Evolutionary conservation across 768 basidiomycete genomes (phyloP).

Genomic region (Pulveroboletus ravenelii): DNA sequence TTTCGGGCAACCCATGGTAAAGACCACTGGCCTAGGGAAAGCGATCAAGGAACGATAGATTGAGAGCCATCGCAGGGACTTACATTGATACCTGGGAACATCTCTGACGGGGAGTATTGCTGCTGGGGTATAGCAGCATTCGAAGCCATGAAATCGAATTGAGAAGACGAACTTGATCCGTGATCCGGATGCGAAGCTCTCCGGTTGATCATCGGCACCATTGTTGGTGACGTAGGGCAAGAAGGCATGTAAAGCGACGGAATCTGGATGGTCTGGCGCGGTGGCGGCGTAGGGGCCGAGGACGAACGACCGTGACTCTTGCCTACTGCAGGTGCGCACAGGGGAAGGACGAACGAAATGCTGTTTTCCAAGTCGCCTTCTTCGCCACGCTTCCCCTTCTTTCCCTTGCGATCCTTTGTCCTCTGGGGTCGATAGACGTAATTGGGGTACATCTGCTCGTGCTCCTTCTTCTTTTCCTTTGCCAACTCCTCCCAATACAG

Average conservation of each 20-base stretch:
- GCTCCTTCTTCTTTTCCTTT: slow-evolving; percentile 76
- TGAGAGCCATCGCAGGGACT: slow-evolving; percentile 21
- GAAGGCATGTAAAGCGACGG: slow-evolving; percentile 62
- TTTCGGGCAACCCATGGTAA: slow-evolving; percentile 45
- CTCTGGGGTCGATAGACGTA: slow-evolving; percentile 79
- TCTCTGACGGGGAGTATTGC: slow-evolving; percentile 30
- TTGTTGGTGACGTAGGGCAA: slow-evolving; percentile 59
- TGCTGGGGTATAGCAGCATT: slow-evolving; percentile 40
- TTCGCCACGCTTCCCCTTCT: slow-evolving; percentile 35
- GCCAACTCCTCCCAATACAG: slow-evolving; percentile 73
- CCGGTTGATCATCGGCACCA: slow-evolving; percentile 53
- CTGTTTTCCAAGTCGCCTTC: slow-evolving; percentile 50
- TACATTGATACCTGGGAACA: slow-evolving; percentile 37
- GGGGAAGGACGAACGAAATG: slow-evolving; percentile 43
- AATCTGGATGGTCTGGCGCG: slow-evolving; percentile 64
- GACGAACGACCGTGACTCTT: slow-evolving; percentile 44
- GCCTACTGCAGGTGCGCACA: slow-evolving; percentile 37
- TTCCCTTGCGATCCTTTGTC: slow-evolving; percentile 42
- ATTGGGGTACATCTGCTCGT: slow-evolving; percentile 67
- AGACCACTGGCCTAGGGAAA: slow-evolving; percentile 43
- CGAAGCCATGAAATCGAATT: slow-evolving; percentile 54
- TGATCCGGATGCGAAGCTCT: slow-evolving; percentile 51
- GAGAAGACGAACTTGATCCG: slow-evolving; percentile 37
- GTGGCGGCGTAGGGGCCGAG: slow-evolving; percentile 62
- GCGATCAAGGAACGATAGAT: slow-evolving; percentile 1